Evolutionary conservation across 164 flowering plant genomes (phyloP), one percentile per base, ranked within the genome.

Genomic region (Vitis rotundifolia): DNA sequence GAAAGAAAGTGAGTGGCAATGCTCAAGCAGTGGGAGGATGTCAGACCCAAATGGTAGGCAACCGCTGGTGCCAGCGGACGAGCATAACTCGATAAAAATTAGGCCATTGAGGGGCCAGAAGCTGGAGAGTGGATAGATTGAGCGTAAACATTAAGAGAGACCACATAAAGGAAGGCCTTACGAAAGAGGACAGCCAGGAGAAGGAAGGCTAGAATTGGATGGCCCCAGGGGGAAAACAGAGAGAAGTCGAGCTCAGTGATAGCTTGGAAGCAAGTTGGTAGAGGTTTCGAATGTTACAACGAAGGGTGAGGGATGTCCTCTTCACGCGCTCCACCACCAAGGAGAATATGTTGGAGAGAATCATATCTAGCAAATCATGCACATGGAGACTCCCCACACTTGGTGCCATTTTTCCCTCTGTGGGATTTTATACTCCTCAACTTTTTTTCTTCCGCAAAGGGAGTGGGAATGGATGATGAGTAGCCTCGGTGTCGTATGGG

Each of bases 301-400:
- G 14, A 15, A 55, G 58, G 18, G 58, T 55, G 58, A 55, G 58
- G 58, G 58, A 55, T 2, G 14, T 8, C 15, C 58, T 1, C 16
- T 12, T 55, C 18, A n/a, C 11, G 58, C 58, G 58, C 16, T 55
- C 58, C 15, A 55, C 15, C 58, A 55, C 58, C 15, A 55, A 55
- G 18, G 58, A 55, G 58, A 55, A 55, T 55, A 55, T 55, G 58
- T 55, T 55, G 58, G n/a, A 55, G n/a, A 55, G 9, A n/a, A 55
- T 15, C 14, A 15, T n/a, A 55, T 55, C 58, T 55, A 9, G 58
- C 15, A 55, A 11, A 6, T 55, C 58, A 55, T 55, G 58, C 8
- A 15, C 58, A 55, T 55, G 9, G 8, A n/a, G 14, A 15, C 15
- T 55, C 8, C 58, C 18, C 15, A 55, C 15, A 55, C 8, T 55